Base-by-base conservation (phyloP, 352 stramenopile species). In the Pythium sp. region DNA sequence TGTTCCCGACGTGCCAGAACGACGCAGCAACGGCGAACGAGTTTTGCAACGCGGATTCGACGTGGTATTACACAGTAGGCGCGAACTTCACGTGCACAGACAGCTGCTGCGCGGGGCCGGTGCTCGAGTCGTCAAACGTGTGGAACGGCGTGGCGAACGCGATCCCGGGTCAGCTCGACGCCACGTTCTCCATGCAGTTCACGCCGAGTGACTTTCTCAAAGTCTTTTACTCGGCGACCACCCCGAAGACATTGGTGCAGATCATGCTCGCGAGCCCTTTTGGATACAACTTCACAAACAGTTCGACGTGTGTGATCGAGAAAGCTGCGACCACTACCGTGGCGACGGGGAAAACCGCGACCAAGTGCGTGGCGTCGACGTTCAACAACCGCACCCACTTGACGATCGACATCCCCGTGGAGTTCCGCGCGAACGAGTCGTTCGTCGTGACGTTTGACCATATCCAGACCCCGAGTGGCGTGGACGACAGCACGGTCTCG, bases 121-220 rank as follows among this genome's bases (percentile, higher is more conserved):
- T 91, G 62, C 73, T 90, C 26, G 80, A 91, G 67, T 89, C 87
- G 22, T 89, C 87, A 20, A 93, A 93, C 58, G 77, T 91, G 28
- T 96, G 88, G 88, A 69, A 62, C 2, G 82, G 82, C 15, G 56
- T 82, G 7, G 53, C 67, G 14, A 81, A 90, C 53, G 84, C 81
- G 63, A 79, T 79, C 34, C 88, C 88, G 0, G 87, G 86, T 15
- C 86, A 94, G 63, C 79, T 70, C 14, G 91, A 96, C 65, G 84
- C 76, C 18, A 86, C 80, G n/a, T 94, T 96, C 60, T 72, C 75
- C n/a, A 74, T 96, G 20, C 83, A 68, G 5, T 80, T 96, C 65
- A 84, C 89, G 56, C 87, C 86, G 55, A 82, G 72, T 3, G 82
- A 94, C 69, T 86, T 87, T 65, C 69, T 88, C 60, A 73, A 82